Percentiles rank a stretch among this genome's conserved stretches.
Evolutionary conservation across 805 yeast genomes (phyloP).

Genomic region (Ogataea zsoltii): DNA sequence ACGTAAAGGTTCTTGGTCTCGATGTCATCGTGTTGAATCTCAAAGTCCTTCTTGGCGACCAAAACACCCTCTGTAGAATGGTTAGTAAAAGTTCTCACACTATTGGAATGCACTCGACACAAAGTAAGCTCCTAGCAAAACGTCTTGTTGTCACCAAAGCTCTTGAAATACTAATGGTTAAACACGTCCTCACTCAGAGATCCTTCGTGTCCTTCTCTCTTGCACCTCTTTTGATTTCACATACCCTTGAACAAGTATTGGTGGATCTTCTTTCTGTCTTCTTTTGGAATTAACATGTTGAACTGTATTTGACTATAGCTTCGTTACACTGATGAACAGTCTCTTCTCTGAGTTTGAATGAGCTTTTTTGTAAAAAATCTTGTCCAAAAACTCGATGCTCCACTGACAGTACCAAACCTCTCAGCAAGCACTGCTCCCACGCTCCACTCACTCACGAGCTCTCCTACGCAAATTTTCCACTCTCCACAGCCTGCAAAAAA

Average conservation of each 20-base stretch:
- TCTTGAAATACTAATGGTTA: too few relatives aligned
- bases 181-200: neutral
- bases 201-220: neutral
- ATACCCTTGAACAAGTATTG: constrained; percentile 97
- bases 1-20: constrained; percentile 97
- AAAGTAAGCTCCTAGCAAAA: too few relatives aligned
- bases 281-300: constrained; percentile 98
- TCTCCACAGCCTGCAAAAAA: constrained; percentile 10
- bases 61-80: constrained; percentile 87
- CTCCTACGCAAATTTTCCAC: constrained; percentile 8
- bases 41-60: constrained; percentile 99
- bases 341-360: neutral
- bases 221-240: constrained; percentile 34
- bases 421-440: constrained; percentile 1
- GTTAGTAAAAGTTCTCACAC: too few relatives aligned
- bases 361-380: constrained; percentile 3
- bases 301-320: constrained; percentile 16
- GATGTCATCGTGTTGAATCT: constrained; percentile 96
- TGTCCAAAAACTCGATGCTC: neutral
- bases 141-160: neutral
- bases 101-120: too few relatives aligned
- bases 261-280: constrained; percentile 99
- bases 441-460: constrained; percentile 1
- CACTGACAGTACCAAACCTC: constrained; percentile 5
- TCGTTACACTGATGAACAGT: constrained; percentile 4